Evolutionary conservation across 1,284 basidiomycete species (phyloP).

Genomic region (Ganoderma lingzhi): DNA sequence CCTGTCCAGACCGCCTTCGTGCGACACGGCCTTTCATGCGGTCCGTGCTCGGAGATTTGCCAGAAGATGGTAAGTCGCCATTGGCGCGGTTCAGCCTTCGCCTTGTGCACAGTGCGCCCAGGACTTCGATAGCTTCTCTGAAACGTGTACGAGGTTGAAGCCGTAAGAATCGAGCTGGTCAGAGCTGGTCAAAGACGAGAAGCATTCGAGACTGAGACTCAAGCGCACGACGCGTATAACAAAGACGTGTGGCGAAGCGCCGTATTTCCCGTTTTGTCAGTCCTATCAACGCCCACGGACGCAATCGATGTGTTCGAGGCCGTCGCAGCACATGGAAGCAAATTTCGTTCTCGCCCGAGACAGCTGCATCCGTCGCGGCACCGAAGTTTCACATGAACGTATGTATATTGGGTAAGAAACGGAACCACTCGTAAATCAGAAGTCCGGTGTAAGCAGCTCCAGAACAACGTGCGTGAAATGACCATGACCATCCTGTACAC

Average conservation of each 20-base stretch:
- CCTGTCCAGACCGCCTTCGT: background rate
- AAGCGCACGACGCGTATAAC: background rate
- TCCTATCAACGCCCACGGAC: background rate
- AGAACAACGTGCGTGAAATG: too few relatives aligned
- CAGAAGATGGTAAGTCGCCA: background rate
- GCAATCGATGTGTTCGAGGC: background rate
- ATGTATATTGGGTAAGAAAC: background rate
- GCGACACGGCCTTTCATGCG: background rate
- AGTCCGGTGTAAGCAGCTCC: too few relatives aligned
- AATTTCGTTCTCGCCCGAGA: background rate
- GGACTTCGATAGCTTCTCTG: background rate
- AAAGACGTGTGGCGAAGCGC: background rate
- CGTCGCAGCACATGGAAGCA: background rate
- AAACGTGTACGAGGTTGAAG: background rate
- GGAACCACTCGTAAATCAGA: background rate
- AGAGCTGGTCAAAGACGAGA: slow-evolving; percentile 1
- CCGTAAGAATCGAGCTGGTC: background rate
- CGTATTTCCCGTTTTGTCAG: background rate
- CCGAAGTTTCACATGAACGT: background rate
- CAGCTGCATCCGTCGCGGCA: background rate
- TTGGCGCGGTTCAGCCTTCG: background rate
- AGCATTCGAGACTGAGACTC: background rate
- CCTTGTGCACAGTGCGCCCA: background rate
- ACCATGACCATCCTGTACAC: too few relatives aligned
- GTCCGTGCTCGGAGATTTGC: background rate